Evolutionary conservation across 208 protist species (phyloP).

Genomic region (Tritrichomonas foetus): DNA sequence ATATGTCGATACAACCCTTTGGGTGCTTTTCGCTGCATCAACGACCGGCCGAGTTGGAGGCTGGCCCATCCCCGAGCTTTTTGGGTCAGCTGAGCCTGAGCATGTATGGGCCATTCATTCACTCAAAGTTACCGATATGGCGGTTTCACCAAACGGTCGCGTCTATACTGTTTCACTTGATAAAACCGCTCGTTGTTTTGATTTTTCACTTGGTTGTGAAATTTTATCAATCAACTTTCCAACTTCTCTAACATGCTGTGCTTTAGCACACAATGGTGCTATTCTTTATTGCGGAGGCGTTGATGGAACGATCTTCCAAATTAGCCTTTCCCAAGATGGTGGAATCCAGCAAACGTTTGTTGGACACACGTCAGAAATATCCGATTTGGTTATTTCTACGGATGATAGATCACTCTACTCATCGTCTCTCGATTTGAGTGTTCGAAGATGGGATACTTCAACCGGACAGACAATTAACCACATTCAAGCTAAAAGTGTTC

Average conservation of each 20-base stretch:
- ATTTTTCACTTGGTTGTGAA: neutral
- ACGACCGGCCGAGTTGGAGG: neutral
- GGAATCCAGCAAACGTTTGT: neutral
- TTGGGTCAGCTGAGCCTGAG: neutral
- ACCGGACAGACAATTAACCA: neutral
- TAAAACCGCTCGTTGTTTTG: neutral
- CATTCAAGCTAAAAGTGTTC: neutral
- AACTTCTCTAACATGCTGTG: neutral
- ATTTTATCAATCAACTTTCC: neutral
- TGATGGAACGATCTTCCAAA: neutral
- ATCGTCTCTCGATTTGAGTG: neutral
- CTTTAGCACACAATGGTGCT: neutral
- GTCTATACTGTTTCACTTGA: neutral
- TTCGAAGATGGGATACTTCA: constrained; percentile 19
- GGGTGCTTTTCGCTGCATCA: constrained; percentile 12
- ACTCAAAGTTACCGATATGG: neutral
- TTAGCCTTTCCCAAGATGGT: neutral
- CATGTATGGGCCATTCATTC: neutral
- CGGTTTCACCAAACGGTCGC: neutral
- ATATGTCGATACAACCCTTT: neutral
- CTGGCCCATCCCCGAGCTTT: neutral
- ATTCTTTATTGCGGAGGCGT: neutral
- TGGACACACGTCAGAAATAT: neutral
- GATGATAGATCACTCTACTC: neutral
- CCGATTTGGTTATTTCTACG: neutral